Conservation (phyloP, 768 basidiomycete genomes). For the Termitomyces sp. region DNA sequence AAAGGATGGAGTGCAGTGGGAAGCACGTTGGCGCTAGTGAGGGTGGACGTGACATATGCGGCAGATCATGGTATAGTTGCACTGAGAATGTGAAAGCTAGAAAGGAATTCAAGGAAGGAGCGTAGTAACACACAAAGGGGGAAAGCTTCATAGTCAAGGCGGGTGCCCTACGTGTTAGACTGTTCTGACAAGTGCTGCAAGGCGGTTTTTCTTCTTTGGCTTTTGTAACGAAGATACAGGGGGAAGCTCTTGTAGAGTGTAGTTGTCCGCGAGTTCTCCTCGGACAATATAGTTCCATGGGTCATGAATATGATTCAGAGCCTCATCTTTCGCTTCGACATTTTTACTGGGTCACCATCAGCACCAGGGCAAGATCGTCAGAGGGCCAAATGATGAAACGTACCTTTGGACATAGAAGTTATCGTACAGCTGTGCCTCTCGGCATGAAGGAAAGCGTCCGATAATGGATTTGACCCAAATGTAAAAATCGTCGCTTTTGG, state of each 20-base stretch:
- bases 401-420: slow-evolving; percentile 14
- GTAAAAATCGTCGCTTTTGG: slow-evolving; percentile 26
- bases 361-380: not conserved
- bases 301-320: slow-evolving; percentile 2
- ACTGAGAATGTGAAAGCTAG: not conserved
- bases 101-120: not conserved
- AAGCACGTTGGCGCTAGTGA: not conserved
- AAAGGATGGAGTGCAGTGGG: not conserved
- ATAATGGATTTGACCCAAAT: slow-evolving; percentile 30
- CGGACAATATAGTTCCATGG: slow-evolving; percentile 9
- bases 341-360: slow-evolving; percentile 3
- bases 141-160: not conserved
- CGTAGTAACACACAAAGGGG: not conserved
- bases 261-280: not conserved
- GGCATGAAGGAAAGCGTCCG: slow-evolving; percentile 9
- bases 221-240: not conserved
- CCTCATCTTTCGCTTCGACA: slow-evolving; percentile 10
- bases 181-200: slow-evolving; percentile 2
- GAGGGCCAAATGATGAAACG: not conserved
- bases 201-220: slow-evolving; percentile 1
- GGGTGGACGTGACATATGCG: too few species aligned
- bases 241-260: slow-evolving; percentile 5
- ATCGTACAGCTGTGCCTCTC: slow-evolving; percentile 8
- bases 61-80: too few species aligned
- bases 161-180: not conserved